Conservation (phyloP, 805 yeast genomes). For the Blastobotrys terrestris region DNA sequence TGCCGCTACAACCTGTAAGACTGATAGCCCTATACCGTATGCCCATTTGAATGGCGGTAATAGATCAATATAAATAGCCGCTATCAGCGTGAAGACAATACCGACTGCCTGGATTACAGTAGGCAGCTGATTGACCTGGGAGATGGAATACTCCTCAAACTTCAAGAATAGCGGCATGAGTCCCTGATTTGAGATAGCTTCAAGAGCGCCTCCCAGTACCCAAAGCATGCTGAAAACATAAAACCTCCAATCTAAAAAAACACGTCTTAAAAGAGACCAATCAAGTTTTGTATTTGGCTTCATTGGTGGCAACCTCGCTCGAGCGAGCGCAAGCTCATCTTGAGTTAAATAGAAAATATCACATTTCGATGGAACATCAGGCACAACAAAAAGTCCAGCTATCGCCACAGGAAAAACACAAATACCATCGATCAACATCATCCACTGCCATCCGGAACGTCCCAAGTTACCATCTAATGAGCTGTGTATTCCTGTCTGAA, state of each 20-base stretch:
- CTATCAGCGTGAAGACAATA: not conserved
- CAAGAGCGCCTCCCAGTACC: not conserved
- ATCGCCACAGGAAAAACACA: constrained; percentile 15
- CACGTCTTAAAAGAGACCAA: not conserved
- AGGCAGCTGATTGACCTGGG: not conserved
- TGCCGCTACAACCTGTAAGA: not conserved
- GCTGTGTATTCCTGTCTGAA: constrained; percentile 38
- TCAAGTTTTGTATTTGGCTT: constrained; percentile 1
- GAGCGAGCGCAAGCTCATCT: not conserved
- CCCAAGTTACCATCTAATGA: constrained; percentile 39
- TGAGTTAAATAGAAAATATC: not conserved
- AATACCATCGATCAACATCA: constrained; percentile 15
- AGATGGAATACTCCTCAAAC: not conserved
- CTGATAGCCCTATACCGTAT: not conserved
- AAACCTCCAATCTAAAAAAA: not conserved
- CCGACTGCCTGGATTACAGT: not conserved
- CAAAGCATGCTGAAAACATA: not conserved
- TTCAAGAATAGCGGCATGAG: not conserved
- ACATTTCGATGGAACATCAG: constrained; percentile 9
- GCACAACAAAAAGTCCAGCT: constrained; percentile 12
- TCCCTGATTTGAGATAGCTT: not conserved
- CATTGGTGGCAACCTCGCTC: not conserved
- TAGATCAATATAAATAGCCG: not conserved
- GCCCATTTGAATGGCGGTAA: not conserved
- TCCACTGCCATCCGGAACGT: constrained; percentile 30